Percentiles rank a stretch among this genome's conserved stretches.
These are phyloP conservation scores for Cercospora canescens DNA, from an alignment of 2,329 filamentous ascomycete species.

Conservation along the genomic window DNA sequence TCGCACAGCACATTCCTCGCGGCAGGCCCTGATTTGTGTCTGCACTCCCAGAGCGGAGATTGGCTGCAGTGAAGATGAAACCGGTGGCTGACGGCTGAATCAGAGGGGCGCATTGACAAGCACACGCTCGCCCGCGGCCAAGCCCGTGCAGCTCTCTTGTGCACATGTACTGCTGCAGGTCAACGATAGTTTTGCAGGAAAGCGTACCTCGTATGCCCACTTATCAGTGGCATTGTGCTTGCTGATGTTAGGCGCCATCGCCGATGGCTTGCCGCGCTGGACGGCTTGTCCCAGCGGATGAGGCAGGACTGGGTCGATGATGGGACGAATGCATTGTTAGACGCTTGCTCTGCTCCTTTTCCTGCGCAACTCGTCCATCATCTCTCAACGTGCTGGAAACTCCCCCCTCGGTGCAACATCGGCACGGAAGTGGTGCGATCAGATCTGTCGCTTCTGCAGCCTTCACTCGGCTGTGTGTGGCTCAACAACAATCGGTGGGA, in stretches of 20 bases:
- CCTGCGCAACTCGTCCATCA: background rate
- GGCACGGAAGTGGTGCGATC: background rate
- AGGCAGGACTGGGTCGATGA: background rate
- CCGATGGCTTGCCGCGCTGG: background rate
- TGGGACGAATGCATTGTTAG: background rate
- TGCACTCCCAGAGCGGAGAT: background rate
- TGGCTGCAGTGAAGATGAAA: slow-evolving; percentile 4
- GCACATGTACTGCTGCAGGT: background rate
- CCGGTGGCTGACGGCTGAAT: background rate
- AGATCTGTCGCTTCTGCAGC: background rate
- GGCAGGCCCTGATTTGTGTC: background rate
- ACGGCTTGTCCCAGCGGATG: background rate
- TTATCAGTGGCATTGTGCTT: background rate
- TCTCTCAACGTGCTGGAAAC: background rate
- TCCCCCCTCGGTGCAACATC: background rate
- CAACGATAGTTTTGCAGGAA: slow-evolving; percentile 1
- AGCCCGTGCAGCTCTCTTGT: background rate
- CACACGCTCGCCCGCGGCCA: background rate
- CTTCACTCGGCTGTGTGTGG: background rate
- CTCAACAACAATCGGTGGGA: background rate
- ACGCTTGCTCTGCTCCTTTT: background rate
- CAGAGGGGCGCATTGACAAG: background rate
- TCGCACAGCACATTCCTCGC: background rate
- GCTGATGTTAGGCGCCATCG: background rate
- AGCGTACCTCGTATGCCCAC: background rate